A percentile compares a stretch with the other conserved stretches of the same genome.
Conservation (phyloP, 2,329 filamentous ascomycete species). For the Plectosphaerella plurivora region DNA sequence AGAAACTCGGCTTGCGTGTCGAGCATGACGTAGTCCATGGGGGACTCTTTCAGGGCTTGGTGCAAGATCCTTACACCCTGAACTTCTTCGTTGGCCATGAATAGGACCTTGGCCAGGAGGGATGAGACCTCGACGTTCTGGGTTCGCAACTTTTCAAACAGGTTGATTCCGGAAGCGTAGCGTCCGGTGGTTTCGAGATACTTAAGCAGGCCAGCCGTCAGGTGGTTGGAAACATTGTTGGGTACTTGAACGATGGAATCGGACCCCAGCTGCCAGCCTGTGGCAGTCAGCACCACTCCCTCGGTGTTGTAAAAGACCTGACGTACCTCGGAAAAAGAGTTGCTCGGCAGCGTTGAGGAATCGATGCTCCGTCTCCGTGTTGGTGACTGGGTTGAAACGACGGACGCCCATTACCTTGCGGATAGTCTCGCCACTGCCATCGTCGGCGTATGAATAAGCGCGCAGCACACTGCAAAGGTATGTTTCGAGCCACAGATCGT, state of each 20-base stretch:
- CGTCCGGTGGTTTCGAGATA: constrained; percentile 95
- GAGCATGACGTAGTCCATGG: constrained; percentile 96
- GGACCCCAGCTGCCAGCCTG: constrained; percentile 91
- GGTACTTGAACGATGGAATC: constrained; percentile 97
- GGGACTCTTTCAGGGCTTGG: constrained; percentile 81
- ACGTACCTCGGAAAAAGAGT: constrained; percentile 83
- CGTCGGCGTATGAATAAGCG: constrained; percentile 94
- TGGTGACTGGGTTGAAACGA: constrained; percentile 95
- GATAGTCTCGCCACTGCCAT: constrained; percentile 89
- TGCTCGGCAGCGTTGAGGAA: constrained; percentile 93
- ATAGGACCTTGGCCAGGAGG: constrained; percentile 81
- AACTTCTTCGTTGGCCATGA: constrained; percentile 97
- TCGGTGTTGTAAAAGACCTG: neutral
- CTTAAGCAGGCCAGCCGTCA: constrained; percentile 87
- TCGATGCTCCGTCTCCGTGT: constrained; percentile 95
- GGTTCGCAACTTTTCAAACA: constrained; percentile 91
- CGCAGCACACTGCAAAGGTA: constrained; percentile 93
- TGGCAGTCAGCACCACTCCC: constrained; percentile 12
- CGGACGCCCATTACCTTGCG: constrained; percentile 96
- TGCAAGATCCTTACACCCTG: constrained; percentile 85
- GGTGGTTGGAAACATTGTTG: constrained; percentile 92
- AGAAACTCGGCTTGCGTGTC: constrained; percentile 93
- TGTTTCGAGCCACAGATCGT: constrained; percentile 94
- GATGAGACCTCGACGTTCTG: constrained; percentile 94
- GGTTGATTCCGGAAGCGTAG: constrained; percentile 91